These are phyloP conservation scores for Chalaropsis thielavioides DNA, from an alignment of 2,329 filamentous ascomycete species.

Conservation along the genomic window DNA sequence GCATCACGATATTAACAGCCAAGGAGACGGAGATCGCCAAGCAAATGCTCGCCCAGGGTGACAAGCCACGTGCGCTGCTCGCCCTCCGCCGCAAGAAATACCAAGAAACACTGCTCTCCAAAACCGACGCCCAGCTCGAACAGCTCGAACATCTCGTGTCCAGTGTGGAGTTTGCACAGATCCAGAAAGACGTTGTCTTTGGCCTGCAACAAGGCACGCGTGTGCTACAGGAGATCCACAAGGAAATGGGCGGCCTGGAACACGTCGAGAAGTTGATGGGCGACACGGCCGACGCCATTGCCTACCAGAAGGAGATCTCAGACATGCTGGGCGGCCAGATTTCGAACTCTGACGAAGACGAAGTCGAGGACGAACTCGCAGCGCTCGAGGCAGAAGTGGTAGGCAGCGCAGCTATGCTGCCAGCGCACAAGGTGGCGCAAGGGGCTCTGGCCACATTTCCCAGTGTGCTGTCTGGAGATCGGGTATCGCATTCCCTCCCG, in stretches of 20 bases:
- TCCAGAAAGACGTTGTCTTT: slow-evolving; percentile 92
- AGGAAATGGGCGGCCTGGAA: slow-evolving; percentile 90
- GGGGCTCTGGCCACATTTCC: slow-evolving; percentile 1
- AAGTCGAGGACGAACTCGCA: slow-evolving; percentile 89
- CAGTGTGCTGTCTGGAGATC: slow-evolving; percentile 5
- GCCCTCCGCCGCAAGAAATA: slow-evolving; percentile 93
- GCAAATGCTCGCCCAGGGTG: slow-evolving; percentile 63
- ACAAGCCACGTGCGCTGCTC: slow-evolving; percentile 69
- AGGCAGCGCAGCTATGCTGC: background rate
- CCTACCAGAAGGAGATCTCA: slow-evolving; percentile 91
- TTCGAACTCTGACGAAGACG: slow-evolving; percentile 90
- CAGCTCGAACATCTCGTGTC: slow-evolving; percentile 79
- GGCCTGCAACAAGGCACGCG: slow-evolving; percentile 82
- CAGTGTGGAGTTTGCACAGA: slow-evolving; percentile 86
- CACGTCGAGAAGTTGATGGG: slow-evolving; percentile 91
- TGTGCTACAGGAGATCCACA: slow-evolving; percentile 80
- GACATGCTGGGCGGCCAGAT: slow-evolving; percentile 80
- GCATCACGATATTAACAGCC: slow-evolving; percentile 71
- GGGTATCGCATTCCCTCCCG: background rate
- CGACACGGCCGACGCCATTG: slow-evolving; percentile 76
- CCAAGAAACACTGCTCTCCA: slow-evolving; percentile 74
- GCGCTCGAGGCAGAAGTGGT: slow-evolving; percentile 46
- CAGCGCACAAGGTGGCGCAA: background rate
- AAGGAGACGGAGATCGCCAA: slow-evolving; percentile 77
- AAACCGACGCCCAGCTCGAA: slow-evolving; percentile 87